phyloP scores from a whole-genome alignment of 2,329 filamentous ascomycete genomes.

The Blastomyces percursus region DNA sequence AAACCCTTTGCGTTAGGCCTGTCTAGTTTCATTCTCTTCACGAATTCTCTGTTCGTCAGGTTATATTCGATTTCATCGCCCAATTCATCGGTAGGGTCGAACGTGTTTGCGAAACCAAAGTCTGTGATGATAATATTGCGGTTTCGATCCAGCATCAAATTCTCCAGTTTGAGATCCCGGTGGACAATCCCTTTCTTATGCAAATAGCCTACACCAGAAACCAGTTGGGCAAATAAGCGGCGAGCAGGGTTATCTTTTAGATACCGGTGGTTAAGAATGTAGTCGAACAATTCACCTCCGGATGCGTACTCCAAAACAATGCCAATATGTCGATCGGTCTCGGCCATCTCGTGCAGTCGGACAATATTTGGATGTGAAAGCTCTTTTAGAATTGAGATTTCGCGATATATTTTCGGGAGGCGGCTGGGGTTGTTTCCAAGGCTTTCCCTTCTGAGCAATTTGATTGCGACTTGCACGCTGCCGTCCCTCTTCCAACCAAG shows the following conservation, averaged over 20 bases:
- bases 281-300: slow-evolving; percentile 94
- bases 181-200: slow-evolving; percentile 99
- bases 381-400: slow-evolving; percentile 80
- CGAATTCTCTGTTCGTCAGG: slow-evolving; percentile 73
- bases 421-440: slow-evolving; percentile 80
- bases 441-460: slow-evolving; percentile 85
- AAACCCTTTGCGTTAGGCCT: slow-evolving; percentile 61
- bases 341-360: slow-evolving; percentile 93
- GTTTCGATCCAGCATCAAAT: slow-evolving; percentile 86
- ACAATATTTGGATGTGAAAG: slow-evolving; percentile 96
- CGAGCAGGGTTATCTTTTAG: slow-evolving; percentile 87
- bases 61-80: slow-evolving; percentile 83
- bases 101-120: slow-evolving; percentile 98
- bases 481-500: slow-evolving; percentile 96
- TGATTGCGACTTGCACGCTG: slow-evolving; percentile 90
- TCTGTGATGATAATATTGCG: slow-evolving; percentile 99
- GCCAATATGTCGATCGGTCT: slow-evolving; percentile 92
- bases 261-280: slow-evolving; percentile 93
- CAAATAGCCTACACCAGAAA: slow-evolving; percentile 92
- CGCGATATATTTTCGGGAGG: slow-evolving; percentile 91
- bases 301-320: slow-evolving; percentile 98
- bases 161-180: slow-evolving; percentile 92
- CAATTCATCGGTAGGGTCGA: slow-evolving; percentile 78
- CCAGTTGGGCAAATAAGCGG: slow-evolving; percentile 83
- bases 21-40: slow-evolving; percentile 78